Conservation (phyloP, 108 stramenopile genomes). For the Poteriospumella lacustris region DNA sequence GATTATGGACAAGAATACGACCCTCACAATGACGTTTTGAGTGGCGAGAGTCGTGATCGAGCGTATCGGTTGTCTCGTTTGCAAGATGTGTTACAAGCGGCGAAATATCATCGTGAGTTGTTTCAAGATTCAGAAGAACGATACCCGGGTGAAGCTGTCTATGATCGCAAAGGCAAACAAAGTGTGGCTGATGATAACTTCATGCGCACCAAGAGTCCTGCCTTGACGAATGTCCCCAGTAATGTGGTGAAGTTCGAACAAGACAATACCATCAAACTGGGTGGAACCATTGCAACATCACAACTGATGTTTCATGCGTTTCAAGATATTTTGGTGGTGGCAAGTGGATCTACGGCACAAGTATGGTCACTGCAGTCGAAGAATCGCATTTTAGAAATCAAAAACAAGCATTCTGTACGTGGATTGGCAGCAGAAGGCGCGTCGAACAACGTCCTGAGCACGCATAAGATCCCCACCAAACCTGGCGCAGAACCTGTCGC, state of each 20-base stretch:
- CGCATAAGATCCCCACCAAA: background rate
- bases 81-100: background rate
- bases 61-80: background rate
- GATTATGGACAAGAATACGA: background rate
- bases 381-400: background rate
- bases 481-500: background rate
- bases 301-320: constrained; percentile 28
- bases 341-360: background rate
- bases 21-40: background rate
- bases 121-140: background rate
- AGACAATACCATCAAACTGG: background rate
- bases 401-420: constrained; percentile 9
- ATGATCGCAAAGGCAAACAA: background rate
- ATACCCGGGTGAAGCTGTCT: background rate
- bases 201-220: background rate
- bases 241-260: constrained; percentile 14
- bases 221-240: background rate
- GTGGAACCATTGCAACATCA: background rate
- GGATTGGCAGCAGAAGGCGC: background rate
- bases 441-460: background rate
- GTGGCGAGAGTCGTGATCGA: background rate
- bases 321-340: background rate
- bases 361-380: background rate
- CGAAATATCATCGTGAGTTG: background rate
- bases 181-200: background rate